These are phyloP conservation scores for Hypoxylon fuscum DNA, from an alignment of 495 filamentous ascomycete species.

Conservation along the genomic window DNA sequence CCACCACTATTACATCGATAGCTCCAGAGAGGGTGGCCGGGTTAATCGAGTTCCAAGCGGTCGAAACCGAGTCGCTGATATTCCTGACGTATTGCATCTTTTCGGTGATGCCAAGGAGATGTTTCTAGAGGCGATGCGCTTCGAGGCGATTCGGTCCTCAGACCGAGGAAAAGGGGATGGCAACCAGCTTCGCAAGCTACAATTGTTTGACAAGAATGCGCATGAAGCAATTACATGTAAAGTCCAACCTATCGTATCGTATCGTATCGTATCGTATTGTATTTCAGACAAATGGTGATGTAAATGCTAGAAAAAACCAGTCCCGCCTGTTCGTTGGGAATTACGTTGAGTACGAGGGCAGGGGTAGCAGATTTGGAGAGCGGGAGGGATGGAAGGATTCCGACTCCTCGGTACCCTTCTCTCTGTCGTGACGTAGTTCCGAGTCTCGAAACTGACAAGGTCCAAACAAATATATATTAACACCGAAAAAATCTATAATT, in stretches of 20 bases:
- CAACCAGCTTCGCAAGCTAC: conserved; percentile 1
- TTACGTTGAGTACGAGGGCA: conserved; percentile 7
- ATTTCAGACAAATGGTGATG: not conserved
- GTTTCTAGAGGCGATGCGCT: not conserved
- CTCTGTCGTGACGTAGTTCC: conserved; percentile 38
- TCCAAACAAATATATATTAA: conserved; percentile 4
- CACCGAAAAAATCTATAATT: conserved; percentile 4
- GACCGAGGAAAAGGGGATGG: conserved; percentile 20
- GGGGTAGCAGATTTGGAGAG: not conserved
- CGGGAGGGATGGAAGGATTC: conserved; percentile 23
- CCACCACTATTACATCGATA: conserved; percentile 98
- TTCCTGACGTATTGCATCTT: conserved; percentile 98
- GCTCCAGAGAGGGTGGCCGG: conserved; percentile 95
- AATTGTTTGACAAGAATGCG: not conserved
- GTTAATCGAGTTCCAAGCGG: conserved; percentile 99
- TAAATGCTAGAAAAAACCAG: not conserved
- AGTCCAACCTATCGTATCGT: conserved; percentile 4
- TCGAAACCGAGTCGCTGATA: conserved; percentile 93
- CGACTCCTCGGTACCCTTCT: conserved; percentile 13
- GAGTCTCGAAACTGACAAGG: conserved; percentile 19
- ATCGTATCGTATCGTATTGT: not conserved
- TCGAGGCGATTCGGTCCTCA: conserved; percentile 14
- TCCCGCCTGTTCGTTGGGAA: conserved; percentile 1
- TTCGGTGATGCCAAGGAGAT: not conserved
- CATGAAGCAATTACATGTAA: not conserved